Base-by-base conservation (phyloP, 768 basidiomycete genomes). In the Auriscalpium orientale region DNA sequence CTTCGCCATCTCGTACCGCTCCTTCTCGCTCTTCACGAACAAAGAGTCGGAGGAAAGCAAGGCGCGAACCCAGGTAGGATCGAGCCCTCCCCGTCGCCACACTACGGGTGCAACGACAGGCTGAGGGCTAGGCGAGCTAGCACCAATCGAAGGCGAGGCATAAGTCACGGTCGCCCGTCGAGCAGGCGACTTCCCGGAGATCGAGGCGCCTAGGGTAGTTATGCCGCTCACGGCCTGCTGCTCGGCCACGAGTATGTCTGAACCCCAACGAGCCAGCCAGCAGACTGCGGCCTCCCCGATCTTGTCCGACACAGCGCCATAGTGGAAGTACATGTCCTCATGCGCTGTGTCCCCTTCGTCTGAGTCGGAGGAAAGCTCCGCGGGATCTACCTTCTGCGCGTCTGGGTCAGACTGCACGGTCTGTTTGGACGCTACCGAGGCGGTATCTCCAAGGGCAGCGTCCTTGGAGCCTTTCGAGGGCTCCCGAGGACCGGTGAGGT, bases 271-370 rank as follows among this genome's bases (percentile, higher is more conserved):
- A 1, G 85, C 79, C 16, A 97, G 74, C 92, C 93, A 98, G 68
- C 88, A 91, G 2, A 81, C 80, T 62, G 87, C 86, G 0, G 91
- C 87, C 70, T 95, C 92, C 12, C 94, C 94, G 55, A 97, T 90
- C 72, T 91, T 95, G 70, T 92, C 83, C 0, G 89, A 89, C 10
- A 93, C 76, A n/a, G 82, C 77, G n/a, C 93, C 94, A 64, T 97
- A 95, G 65, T 84, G 79, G 62, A 84, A 88, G 37, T 72, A 72
- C 2, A 78, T 76, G 13, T 64, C 64, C 7, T 55, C 54, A 2
- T 56, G 58, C 6, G 47, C 55, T 8, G 59, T 61, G 33, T 65
- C 55, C 13, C 58, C 54, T 45, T 63, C 59, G 34, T 55, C 56
- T 2, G 51, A 59, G 2, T 61, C 63, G 20, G 57, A 56, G 18